phyloP scores from a whole-genome alignment of 148 eudicot genomes.

The Diospyros lotus region DNA sequence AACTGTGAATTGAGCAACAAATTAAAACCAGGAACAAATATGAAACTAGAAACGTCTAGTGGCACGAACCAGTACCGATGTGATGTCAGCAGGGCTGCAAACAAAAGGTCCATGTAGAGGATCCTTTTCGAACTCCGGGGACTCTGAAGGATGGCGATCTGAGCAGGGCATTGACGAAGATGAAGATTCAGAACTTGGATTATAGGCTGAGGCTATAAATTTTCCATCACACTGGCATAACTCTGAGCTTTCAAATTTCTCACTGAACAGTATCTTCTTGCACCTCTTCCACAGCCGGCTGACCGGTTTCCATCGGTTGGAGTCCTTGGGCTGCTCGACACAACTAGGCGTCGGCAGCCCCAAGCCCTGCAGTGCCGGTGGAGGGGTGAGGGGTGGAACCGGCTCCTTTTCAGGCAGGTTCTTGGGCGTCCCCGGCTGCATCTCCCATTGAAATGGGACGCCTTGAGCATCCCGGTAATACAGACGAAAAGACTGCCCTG shows the following conservation, averaged over 20 bases:
- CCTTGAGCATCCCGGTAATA: constrained; percentile 51
- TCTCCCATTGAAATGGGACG: constrained; percentile 71
- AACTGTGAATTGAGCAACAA: not conserved
- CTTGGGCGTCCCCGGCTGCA: constrained; percentile 62
- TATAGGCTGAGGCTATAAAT: constrained; percentile 1
- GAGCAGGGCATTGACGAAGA: not conserved
- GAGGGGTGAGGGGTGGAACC: not conserved
- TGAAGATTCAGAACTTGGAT: constrained; percentile 15
- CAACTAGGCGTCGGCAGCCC: not conserved
- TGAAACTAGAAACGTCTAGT: not conserved
- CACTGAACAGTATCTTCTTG: not conserved
- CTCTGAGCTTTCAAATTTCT: not conserved
- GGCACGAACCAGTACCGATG: constrained; percentile 17
- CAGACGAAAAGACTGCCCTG: too few relatives aligned
- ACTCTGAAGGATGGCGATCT: not conserved
- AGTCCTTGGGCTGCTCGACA: not conserved
- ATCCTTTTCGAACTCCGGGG: constrained; percentile 3
- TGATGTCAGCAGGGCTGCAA: constrained; percentile 23
- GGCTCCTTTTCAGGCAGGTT: constrained; percentile 29
- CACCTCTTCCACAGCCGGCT: constrained; percentile 16
- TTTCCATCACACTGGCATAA: constrained; percentile 9
- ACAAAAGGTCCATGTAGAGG: constrained; percentile 15
- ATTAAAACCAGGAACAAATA: not conserved
- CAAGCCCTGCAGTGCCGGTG: too few relatives aligned
- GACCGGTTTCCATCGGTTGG: not conserved